Evolutionary conservation across 495 filamentous ascomycete genomes (phyloP), one percentile per base, ranked within the genome.

Genomic region (Aspergillus carlsbadensis): DNA sequence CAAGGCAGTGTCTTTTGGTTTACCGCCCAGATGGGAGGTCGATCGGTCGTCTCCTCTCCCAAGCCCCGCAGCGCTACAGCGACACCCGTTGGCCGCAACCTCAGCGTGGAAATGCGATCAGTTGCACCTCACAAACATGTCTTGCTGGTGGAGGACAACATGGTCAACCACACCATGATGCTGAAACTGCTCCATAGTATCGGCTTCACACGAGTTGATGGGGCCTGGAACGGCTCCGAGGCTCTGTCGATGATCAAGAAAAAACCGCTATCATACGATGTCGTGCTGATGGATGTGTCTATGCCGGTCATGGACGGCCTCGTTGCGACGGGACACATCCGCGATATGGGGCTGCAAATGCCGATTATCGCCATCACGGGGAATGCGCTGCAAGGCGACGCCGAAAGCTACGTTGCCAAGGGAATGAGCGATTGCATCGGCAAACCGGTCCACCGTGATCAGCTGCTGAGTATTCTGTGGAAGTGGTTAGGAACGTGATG

Each of bases 221-320:
- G 78, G 2, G 84, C 79, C 2, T 73, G 72, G 57, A 76, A 87
- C 64, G 84, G 84, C 2, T 66, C 71, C 8, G 78, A 85, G 61
- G 84, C 84, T 0, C 81, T 86, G 0, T 64, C 71, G 3, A 67
- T 81, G 66, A 70, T 83, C 3, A 76, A 73, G 10, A 70, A 76
- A 52, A 76, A 79, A 40, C 77, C 78, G 0, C 58, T 78, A 0
- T 64, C 74, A 0, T 87, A 83, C 59, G 76, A 83, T 48, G 35
- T 81, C 13, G 78, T 87, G 6, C 62, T 87, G 6, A 78, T 78
- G 73, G 85, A 89, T 56, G 84, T 91, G 49, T 83, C 78, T 56
- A 91, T 92, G 88, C 88, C 88, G 0, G 68, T 90, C 0, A 81
- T 90, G 74, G 81, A 88, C 53, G 87, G 87, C 5, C 69, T 89